Conservation (phyloP, 352 stramenopile species). For the Pythium utonaiense region DNA sequence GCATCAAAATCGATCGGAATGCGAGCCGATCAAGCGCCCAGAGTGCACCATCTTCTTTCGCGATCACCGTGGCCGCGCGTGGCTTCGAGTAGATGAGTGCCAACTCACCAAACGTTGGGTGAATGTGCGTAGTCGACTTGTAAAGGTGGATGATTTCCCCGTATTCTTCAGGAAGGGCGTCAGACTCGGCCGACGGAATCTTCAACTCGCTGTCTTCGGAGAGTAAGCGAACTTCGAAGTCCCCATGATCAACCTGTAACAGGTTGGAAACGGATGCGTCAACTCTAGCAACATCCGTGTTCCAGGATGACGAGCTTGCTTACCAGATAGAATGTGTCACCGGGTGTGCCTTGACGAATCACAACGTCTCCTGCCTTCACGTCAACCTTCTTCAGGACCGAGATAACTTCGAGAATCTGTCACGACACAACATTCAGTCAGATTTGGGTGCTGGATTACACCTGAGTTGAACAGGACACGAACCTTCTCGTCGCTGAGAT, state of each 20-base stretch:
- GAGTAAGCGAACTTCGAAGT: constrained; percentile 75
- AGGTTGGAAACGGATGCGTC: too few species aligned
- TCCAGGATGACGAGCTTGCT: too few species aligned
- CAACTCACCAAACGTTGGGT: constrained; percentile 84
- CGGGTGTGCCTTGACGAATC: constrained; percentile 90
- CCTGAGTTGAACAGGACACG: background rate
- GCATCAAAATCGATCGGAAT: constrained; percentile 93
- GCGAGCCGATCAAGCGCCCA: constrained; percentile 91
- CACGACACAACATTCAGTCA: too few species aligned
- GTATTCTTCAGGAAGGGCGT: constrained; percentile 31
- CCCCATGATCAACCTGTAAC: constrained; percentile 67
- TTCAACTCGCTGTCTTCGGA: constrained; percentile 26
- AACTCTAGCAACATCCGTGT: too few species aligned
- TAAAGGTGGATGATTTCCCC: constrained; percentile 76
- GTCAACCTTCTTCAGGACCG: constrained; percentile 77
- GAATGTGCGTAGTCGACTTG: constrained; percentile 47
- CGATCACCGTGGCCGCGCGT: constrained; percentile 69
- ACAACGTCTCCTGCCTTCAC: constrained; percentile 87
- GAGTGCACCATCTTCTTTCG: constrained; percentile 53
- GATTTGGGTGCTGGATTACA: too few species aligned
- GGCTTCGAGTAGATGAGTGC: constrained; percentile 88
- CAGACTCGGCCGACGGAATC: background rate
- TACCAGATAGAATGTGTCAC: constrained; percentile 94
- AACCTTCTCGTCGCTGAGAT: constrained; percentile 87
- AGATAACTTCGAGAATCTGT: constrained; percentile 83